These are phyloP conservation scores for Mortierella claussenii DNA, from an alignment of 192 early-diverging fungal species.

Conservation along the genomic window DNA sequence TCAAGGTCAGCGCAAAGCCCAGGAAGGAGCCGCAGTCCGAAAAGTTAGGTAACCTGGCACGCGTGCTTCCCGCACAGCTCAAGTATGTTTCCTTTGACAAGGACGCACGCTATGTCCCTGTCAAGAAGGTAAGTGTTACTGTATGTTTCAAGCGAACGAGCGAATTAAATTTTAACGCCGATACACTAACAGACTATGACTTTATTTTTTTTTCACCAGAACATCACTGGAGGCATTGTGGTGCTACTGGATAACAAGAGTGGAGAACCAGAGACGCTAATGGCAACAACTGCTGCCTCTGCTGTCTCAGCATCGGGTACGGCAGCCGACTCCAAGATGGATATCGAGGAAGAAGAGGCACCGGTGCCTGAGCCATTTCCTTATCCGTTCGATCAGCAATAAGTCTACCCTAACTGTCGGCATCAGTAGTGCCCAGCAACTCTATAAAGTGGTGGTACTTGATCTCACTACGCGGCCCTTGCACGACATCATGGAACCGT, in stretches of 20 bases:
- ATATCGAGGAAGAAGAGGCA: conserved; percentile 68
- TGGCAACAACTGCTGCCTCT: conserved; percentile 56
- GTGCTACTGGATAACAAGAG: conserved; percentile 83
- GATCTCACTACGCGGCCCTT: too few relatives aligned
- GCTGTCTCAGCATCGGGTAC: conserved; percentile 1
- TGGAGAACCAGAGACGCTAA: conserved; percentile 84
- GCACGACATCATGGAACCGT: too few relatives aligned
- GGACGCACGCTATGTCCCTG: conserved; percentile 87
- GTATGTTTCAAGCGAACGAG: not conserved
- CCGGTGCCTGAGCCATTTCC: conserved; percentile 84
- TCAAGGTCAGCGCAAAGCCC: conserved; percentile 73
- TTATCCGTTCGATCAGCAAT: conserved; percentile 73
- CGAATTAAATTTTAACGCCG: not conserved
- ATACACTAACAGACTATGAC: not conserved
- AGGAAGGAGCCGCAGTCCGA: conserved; percentile 83
- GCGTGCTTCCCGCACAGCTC: conserved; percentile 89
- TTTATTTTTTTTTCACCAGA: conserved; percentile 26
- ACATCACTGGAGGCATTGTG: conserved; percentile 84
- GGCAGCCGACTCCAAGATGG: conserved; percentile 49
- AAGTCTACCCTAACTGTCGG: too few relatives aligned
- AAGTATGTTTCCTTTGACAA: conserved; percentile 89
- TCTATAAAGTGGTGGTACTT: too few relatives aligned
- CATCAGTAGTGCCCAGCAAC: too few relatives aligned
- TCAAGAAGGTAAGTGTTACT: conserved; percentile 73
- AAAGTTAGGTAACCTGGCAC: conserved; percentile 85